Base-by-base conservation (phyloP, 768 basidiomycete genomes). In the Leccinellum luteum region DNA sequence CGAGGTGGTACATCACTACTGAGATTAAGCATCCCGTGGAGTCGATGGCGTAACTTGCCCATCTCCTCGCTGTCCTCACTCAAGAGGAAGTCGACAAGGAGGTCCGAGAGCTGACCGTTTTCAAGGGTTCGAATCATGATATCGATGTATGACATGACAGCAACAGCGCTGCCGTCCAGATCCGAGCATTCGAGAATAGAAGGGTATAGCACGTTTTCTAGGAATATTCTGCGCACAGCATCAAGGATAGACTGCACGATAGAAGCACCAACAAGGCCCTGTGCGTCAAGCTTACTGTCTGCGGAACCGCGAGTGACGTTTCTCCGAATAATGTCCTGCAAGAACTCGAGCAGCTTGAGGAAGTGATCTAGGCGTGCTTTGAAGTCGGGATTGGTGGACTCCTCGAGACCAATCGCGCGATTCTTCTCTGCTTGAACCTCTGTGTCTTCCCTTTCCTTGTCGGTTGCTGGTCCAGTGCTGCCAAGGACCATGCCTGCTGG, bases 121-220 rank as follows among this genome's bases (percentile, higher is more conserved):
- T 83, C 79, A 6, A 95, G 79, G 0, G 87, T 91, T 56, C 85
- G 81, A 52, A 94, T 79, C 81, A 93, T 89, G 65, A 92, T 83
- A 63, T 97, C 93, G 61, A 98, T 85, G 69, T 98, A 98, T 15
- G 90, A 92, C 83, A 98, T 86, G 54, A 98, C 94, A 10, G 96
- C 94, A 2, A 97, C 89, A 0, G 94, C 91, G 60, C 94, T 96
- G n/a, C 96, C 96, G 69, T 98, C 96, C 5, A 79, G 68, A 59
- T 92, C 91, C 0, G 94, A 94, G 72, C 93, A 95, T 69, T 98
- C 95, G 49, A 97, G 78, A 51, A 98, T 84, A 10, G 93, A 92
- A 0, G 96, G 92, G 69, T 96, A 96, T 30, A 98, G 75, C 21
- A 98, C 88, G 64, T 94, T 96, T 73, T 95, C 90, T 4, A 98